phyloP scores from a whole-genome alignment of 176 grass and related monocot species.

The Chloris gayana region DNA sequence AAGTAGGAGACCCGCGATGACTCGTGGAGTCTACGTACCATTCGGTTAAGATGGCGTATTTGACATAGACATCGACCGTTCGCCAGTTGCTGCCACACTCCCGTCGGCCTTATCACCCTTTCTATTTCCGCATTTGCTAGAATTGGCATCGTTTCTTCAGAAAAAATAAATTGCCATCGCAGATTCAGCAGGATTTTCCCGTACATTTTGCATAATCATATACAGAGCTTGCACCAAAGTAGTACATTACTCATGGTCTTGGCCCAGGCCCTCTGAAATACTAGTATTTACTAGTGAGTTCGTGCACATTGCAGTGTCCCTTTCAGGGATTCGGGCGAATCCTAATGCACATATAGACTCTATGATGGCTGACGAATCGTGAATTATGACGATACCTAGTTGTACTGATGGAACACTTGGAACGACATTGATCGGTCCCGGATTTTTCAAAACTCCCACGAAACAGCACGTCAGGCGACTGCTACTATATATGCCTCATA shows the following conservation, averaged over 20 bases:
- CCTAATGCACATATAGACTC: neutral
- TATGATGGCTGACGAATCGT: constrained; percentile 15
- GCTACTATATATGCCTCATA: neutral
- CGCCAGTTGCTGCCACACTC: neutral
- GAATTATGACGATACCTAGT: neutral
- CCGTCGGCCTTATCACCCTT: neutral
- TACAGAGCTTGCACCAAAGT: neutral
- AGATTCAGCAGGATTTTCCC: neutral
- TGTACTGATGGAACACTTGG: constrained; percentile 17
- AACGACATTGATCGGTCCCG: neutral
- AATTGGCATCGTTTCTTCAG: too few relatives aligned
- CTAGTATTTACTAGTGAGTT: neutral
- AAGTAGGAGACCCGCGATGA: neutral
- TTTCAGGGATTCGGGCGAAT: constrained; percentile 15
- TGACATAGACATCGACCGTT: constrained; percentile 31
- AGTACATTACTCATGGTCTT: neutral
- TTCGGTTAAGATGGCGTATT: constrained; percentile 42
- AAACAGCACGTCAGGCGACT: neutral
- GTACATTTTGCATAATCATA: neutral
- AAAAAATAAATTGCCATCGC: neutral
- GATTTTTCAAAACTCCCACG: neutral
- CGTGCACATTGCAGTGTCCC: neutral
- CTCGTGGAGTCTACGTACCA: constrained; percentile 46
- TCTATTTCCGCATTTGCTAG: neutral
- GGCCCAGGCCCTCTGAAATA: neutral